Evolutionary conservation across 306 rosid genomes (phyloP), one percentile per base, ranked within the genome.

Genomic region (Mimosa bimucronata): DNA sequence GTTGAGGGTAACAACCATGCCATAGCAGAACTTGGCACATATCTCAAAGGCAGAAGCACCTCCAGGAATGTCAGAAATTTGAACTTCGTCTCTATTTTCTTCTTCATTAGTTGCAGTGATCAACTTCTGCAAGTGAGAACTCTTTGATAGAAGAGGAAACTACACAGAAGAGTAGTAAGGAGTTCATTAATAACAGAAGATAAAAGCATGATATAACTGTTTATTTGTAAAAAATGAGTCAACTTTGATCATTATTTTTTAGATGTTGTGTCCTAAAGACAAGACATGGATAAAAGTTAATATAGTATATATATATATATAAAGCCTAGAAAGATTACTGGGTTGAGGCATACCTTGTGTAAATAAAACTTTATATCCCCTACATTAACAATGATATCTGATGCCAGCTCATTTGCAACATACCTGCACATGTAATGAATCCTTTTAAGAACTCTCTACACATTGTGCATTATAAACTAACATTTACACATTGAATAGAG

Each of bases 91-190:
- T 3, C 73, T 68, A 66, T 78, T 91, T 57, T 87, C 90, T 76
- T 91, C 98, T 77, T 91, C 98, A 26, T 83, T 84, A 52, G 83
- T 73, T 73, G 88, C 80, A 28, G 91, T 74, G 72, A 89, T 92
- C 89, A 93, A 57, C 78, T 86, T 91, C 88, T 90, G 97, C 83
- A 96, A 77, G 84, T 62, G 88, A 80, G 90, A 83, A 84, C 99
- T 96, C 94, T 90, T 96, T 2, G 97, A 96, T 62, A 96, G 86
- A 73, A 96, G 98, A 83, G 99, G 99, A 89, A 91, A 96, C 99
- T 96, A 66, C 91, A 85, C 40, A 81, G 3, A 66, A 79, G 48
- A 77, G 77, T 44, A 75, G 74, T 50, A 37, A 50, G 57, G 19
- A 37, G 28, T 61, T 68, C 45, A 71, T 88, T 82, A 82, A 83